phyloP scores from a whole-genome alignment of 2,329 filamentous ascomycete genomes.

The Capronia coronata region DNA sequence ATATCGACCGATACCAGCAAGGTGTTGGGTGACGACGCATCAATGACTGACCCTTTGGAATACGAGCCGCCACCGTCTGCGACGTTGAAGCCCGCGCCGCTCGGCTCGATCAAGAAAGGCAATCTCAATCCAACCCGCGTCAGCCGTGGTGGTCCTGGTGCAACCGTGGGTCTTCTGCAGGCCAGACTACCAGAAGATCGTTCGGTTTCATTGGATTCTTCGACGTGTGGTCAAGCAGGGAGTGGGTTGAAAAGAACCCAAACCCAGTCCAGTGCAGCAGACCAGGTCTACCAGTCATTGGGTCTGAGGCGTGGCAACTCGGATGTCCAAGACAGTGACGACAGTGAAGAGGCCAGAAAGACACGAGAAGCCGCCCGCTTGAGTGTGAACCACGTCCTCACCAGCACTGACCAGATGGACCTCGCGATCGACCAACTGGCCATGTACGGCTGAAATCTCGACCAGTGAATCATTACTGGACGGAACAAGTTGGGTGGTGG shows the following conservation, averaged over 20 bases:
- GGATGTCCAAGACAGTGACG: not conserved
- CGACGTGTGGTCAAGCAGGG: not conserved
- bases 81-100: not conserved
- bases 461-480: too few relatives aligned
- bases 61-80: constrained; percentile 7
- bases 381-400: constrained; percentile 17
- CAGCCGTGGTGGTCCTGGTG: not conserved
- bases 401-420: constrained; percentile 18
- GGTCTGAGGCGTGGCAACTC: not conserved
- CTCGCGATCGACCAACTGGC: constrained; percentile 7
- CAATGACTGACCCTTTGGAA: constrained; percentile 16
- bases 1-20: constrained; percentile 5
- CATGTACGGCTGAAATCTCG: not conserved
- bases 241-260: too few relatives aligned
- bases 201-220: constrained; percentile 1
- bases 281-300: not conserved
- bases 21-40: constrained; percentile 7
- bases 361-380: constrained; percentile 6
- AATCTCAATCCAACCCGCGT: not conserved
- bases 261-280: not conserved
- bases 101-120: not conserved
- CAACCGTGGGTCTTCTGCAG: not conserved
- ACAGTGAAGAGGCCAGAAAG: constrained; percentile 2
- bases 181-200: constrained; percentile 7
- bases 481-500: too few relatives aligned